A percentile compares a stretch with the other conserved stretches of the same genome.
Evolutionary conservation across 2,329 filamentous ascomycete genomes (phyloP).

Genomic region (Orbilia ellipsospora): DNA sequence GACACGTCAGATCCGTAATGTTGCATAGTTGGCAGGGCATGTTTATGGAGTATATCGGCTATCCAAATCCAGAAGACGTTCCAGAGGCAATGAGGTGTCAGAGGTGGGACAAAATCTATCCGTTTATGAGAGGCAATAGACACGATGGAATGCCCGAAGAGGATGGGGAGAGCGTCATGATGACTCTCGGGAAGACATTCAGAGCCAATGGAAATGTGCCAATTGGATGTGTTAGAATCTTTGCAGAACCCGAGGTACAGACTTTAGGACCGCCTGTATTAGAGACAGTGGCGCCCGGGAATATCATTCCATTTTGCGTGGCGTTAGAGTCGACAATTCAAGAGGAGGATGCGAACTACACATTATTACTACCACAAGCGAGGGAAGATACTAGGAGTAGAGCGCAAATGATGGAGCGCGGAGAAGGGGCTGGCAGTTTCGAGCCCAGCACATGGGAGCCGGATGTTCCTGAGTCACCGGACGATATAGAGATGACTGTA

Average conservation of each 20-base stretch:
- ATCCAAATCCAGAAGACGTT: slow-evolving; percentile 16
- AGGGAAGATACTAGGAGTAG: slow-evolving; percentile 12
- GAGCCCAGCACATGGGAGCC: slow-evolving; percentile 38
- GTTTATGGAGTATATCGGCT: slow-evolving; percentile 55
- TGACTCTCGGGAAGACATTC: slow-evolving; percentile 51
- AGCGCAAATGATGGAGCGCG: slow-evolving; percentile 31
- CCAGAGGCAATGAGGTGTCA: slow-evolving; percentile 47
- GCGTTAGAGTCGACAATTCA: slow-evolving; percentile 38
- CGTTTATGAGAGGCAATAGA: slow-evolving; percentile 41
- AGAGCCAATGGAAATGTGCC: slow-evolving; percentile 50
- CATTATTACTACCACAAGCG: slow-evolving; percentile 18
- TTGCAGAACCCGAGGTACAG: slow-evolving; percentile 22
- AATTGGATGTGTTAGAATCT: slow-evolving; percentile 42
- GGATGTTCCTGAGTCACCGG: slow-evolving; percentile 24
- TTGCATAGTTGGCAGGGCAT: slow-evolving; percentile 48
- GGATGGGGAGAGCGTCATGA: slow-evolving; percentile 42
- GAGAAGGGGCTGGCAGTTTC: slow-evolving; percentile 18
- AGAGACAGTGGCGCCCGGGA: slow-evolving; percentile 38
- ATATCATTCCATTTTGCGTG: slow-evolving; percentile 54
- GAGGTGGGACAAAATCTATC: slow-evolving; percentile 54
- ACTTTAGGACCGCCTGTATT: slow-evolving; percentile 18
- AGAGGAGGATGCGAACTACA: slow-evolving; percentile 47
- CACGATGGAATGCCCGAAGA: slow-evolving; percentile 51
- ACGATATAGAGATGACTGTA: slow-evolving; percentile 14
- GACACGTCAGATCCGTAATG: slow-evolving; percentile 38